Base-by-base conservation (phyloP, 768 basidiomycete genomes). In the Lactarius psammicola region DNA sequence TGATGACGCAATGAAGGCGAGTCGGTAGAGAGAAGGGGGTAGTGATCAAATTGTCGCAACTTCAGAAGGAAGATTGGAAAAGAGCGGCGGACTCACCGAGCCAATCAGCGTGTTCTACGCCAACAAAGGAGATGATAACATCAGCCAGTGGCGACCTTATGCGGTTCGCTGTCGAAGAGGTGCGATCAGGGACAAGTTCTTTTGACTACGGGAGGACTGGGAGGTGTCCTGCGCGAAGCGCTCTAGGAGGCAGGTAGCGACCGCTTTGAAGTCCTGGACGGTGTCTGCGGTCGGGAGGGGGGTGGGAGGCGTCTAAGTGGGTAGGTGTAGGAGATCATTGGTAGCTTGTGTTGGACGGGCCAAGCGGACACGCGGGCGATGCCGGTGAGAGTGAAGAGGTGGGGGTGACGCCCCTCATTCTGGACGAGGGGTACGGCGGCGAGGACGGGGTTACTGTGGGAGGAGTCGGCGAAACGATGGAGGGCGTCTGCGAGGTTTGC, bases 101-200 rank as follows among this genome's bases (percentile, higher is more conserved):
- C 74, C 86, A 89, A 74, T 93, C 91, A 3, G 76, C 77, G 68
- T 88, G 89, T 60, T 89, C 89, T 3, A 80, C 82, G 59, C 85
- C 83, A n/a, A 88, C 76, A n/a, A 75, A 73, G 11, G 87, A 81
- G 20, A 92, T 81, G 38, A 93, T 80, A 15, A 90, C 85, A 71
- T 93, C 91, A 0, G 89, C 89, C 82, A 92, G 86, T 89, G 4
- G 85, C 82, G 0, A 87, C 84, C 33, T 85, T 78, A 10, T 83
- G 80, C 69, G 84, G 81, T 0, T 86, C 81, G 18, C 87, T 81
- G 65, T 92, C 89, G 11, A 92, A 78, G 84, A 92, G 88, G 78
- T 3, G 87, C 80, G 61, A 91, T 85, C 75, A 87, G 89, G 71
- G 80, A 74, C 76, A 87, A 89, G 83, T n/a, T 85, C 36, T 92